A percentile compares a stretch with the other conserved stretches of the same genome.
These are phyloP conservation scores for Cucurbita argyrosperma DNA, from an alignment of 306 rosid genomes.

Conservation along the genomic window DNA sequence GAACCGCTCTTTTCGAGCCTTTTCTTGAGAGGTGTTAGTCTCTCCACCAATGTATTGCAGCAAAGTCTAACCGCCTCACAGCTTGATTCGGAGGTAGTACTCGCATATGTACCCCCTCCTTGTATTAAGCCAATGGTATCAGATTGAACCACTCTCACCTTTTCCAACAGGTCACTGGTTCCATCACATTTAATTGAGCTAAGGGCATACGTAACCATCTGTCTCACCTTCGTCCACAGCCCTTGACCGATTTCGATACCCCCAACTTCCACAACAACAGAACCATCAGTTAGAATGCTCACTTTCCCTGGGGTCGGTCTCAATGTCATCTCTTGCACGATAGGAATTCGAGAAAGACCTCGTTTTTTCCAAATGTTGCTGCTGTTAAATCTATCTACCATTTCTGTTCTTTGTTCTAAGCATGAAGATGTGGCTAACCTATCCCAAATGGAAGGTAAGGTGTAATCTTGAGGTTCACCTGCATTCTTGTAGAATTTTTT, in stretches of 20 bases:
- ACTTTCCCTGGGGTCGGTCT: conserved; percentile 77
- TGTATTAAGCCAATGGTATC: conserved; percentile 76
- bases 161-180: conserved; percentile 31
- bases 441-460: conserved; percentile 72
- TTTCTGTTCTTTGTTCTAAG: conserved; percentile 34
- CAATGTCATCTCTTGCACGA: conserved; percentile 18
- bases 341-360: conserved; percentile 72
- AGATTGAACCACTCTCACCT: conserved; percentile 62
- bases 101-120: conserved; percentile 79
- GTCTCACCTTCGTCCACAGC: conserved; percentile 95
- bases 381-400: conserved; percentile 48
- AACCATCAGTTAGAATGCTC: conserved; percentile 59
- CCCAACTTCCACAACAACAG: conserved; percentile 79
- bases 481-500: conserved; percentile 27
- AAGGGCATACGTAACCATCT: conserved; percentile 72
- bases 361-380: conserved; percentile 58
- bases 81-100: conserved; percentile 92
- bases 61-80: conserved; percentile 75
- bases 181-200: conserved; percentile 38
- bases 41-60: conserved; percentile 67
- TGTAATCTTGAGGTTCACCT: conserved; percentile 64
- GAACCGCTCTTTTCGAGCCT: conserved; percentile 32
- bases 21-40: conserved; percentile 50
- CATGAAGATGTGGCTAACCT: conserved; percentile 43
- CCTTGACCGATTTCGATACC: conserved; percentile 96